These are phyloP conservation scores for Trifolium dubium DNA, from an alignment of 306 rosid species.

Conservation along the genomic window DNA sequence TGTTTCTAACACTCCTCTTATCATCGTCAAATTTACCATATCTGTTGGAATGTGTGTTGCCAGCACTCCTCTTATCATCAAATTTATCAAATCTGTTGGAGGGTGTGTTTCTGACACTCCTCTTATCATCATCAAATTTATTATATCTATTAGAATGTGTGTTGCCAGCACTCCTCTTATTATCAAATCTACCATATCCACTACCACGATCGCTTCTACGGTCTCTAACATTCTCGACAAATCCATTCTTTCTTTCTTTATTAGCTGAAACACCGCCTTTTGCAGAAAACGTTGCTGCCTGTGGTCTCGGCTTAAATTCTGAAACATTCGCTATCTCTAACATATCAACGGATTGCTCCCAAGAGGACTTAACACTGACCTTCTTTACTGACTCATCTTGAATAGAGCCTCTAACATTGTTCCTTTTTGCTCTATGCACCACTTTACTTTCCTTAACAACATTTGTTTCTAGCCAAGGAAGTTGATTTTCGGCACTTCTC, in stretches of 20 bases:
- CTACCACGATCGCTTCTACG: constrained; percentile 29
- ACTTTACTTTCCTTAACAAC: constrained; percentile 41
- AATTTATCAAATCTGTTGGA: constrained; percentile 33
- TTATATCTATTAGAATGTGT: not conserved
- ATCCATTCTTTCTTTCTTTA: constrained; percentile 44
- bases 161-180: not conserved
- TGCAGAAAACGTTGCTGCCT: constrained; percentile 25
- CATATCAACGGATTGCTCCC: constrained; percentile 59
- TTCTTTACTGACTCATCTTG: constrained; percentile 46
- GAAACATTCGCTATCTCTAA: constrained; percentile 48
- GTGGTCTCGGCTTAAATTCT: constrained; percentile 44
- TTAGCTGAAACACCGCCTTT: constrained; percentile 35
- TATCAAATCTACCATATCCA: constrained; percentile 40
- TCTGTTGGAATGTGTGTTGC: not conserved
- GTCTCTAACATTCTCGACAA: constrained; percentile 46
- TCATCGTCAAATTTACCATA: not conserved
- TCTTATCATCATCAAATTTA: not conserved
- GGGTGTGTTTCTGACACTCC: not conserved
- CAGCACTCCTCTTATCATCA: constrained; percentile 33
- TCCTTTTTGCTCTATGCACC: constrained; percentile 26
- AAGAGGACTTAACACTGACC: constrained; percentile 50
- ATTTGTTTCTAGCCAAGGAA: constrained; percentile 72
- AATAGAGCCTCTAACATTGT: constrained; percentile 43
- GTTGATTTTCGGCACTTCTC: constrained; percentile 50
- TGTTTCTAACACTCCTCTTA: not conserved